Evolutionary conservation across 2,329 filamentous ascomycete genomes (phyloP).

Genomic region (Monosporascus sp.): DNA sequence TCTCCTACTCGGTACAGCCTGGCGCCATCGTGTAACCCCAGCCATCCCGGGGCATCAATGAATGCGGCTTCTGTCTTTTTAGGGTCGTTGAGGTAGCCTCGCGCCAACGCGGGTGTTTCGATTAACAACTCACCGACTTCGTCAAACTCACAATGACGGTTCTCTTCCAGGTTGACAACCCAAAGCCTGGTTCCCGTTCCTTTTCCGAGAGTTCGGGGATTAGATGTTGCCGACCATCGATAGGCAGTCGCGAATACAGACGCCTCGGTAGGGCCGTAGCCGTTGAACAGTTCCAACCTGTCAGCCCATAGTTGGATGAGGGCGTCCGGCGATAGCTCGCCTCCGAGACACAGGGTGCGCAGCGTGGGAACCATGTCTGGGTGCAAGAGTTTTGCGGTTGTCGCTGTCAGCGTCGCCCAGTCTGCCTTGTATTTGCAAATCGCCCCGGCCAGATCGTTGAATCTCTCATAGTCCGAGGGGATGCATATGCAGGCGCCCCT

Average conservation of each 20-base stretch:
- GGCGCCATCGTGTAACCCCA: constrained; percentile 40
- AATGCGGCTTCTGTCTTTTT: constrained; percentile 29
- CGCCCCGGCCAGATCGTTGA: constrained; percentile 26
- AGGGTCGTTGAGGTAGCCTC: constrained; percentile 33
- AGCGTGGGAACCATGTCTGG: constrained; percentile 13
- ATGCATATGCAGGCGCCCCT: constrained; percentile 32
- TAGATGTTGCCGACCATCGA: not conserved
- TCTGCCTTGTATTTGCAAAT: constrained; percentile 9
- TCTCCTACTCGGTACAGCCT: constrained; percentile 39
- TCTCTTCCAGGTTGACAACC: not conserved
- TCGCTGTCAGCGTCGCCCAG: constrained; percentile 16
- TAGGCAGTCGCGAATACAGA: constrained; percentile 22
- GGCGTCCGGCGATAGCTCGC: constrained; percentile 24
- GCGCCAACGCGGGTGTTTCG: constrained; percentile 29
- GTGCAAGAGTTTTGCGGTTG: constrained; percentile 12
- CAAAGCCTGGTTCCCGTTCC: not conserved
- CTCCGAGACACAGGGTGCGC: constrained; percentile 14
- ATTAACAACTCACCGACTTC: constrained; percentile 32
- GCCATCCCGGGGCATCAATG: constrained; percentile 10
- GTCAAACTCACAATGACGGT: constrained; percentile 13
- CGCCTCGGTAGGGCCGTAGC: constrained; percentile 6
- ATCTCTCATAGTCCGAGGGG: constrained; percentile 29
- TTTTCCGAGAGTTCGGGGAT: not conserved
- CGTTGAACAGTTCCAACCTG: constrained; percentile 29
- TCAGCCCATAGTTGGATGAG: constrained; percentile 9